phyloP scores from a whole-genome alignment of 352 stramenopile species.

The Pythium monospermum region DNA sequence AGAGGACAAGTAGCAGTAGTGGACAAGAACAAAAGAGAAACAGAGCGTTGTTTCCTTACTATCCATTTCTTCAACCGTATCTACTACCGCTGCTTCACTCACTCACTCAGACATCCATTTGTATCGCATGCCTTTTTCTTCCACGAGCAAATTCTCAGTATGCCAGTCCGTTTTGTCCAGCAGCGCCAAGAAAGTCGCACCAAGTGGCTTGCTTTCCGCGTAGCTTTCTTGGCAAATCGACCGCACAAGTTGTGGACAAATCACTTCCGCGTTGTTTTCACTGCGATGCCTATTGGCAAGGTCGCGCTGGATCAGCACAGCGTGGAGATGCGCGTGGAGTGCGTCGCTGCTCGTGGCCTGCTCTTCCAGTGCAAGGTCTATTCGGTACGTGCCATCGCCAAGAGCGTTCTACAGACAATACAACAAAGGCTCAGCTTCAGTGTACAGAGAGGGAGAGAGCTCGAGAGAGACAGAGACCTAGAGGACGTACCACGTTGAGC shows the following conservation, averaged over 20 bases:
- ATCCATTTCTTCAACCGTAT: no score
- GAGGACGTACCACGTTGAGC: slow-evolving; percentile 37
- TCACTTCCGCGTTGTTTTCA: background rate
- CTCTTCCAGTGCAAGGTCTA: slow-evolving; percentile 53
- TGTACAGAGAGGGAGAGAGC: background rate
- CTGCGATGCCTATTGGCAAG: no score
- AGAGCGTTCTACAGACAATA: slow-evolving; percentile 10
- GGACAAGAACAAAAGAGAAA: background rate
- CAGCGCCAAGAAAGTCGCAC: slow-evolving; percentile 28
- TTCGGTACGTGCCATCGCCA: slow-evolving; percentile 13
- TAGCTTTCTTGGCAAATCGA: slow-evolving; percentile 30
- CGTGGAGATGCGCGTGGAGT: slow-evolving; percentile 49
- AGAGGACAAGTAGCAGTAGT: slow-evolving; percentile 79
- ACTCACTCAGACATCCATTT: no score
- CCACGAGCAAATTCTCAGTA: slow-evolving; percentile 58
- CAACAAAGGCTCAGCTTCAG: slow-evolving; percentile 2
- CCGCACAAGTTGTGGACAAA: background rate
- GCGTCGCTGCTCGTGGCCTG: slow-evolving; percentile 33
- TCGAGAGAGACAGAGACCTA: background rate
- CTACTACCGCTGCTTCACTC: no score
- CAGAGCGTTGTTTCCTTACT: no score
- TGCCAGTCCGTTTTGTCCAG: slow-evolving; percentile 47
- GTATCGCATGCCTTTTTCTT: slow-evolving; percentile 54
- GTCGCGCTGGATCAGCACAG: slow-evolving; percentile 39
- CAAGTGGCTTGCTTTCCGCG: slow-evolving; percentile 23